phyloP scores from a whole-genome alignment of 2,329 filamentous ascomycete species.

The Talaromyces verruculosus region DNA sequence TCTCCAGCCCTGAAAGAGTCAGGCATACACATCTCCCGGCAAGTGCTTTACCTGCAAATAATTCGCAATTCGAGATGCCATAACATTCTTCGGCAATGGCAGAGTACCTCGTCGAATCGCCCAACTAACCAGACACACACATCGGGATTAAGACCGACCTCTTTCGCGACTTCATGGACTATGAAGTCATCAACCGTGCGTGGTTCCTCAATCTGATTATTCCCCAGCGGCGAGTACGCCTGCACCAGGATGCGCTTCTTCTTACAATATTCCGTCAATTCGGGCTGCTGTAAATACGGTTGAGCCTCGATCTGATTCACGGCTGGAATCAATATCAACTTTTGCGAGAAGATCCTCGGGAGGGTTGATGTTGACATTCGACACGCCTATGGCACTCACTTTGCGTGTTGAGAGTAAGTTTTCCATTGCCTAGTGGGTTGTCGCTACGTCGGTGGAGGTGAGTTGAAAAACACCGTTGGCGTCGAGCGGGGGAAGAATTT shows the following conservation, averaged over 20 bases:
- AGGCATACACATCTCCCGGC: slow-evolving; percentile 37
- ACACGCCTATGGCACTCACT: too few relatives aligned
- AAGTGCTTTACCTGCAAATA: slow-evolving; percentile 37
- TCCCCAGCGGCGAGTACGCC: too few relatives aligned
- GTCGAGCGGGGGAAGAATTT: neutral
- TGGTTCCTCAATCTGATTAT: too few relatives aligned
- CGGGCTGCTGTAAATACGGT: slow-evolving; percentile 63
- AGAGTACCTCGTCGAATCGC: too few relatives aligned
- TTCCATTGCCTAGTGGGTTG: slow-evolving; percentile 74
- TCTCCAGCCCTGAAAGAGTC: slow-evolving; percentile 38
- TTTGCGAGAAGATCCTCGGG: slow-evolving; percentile 58
- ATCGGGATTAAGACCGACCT: too few relatives aligned
- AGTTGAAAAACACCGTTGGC: slow-evolving; percentile 61
- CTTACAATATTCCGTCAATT: slow-evolving; percentile 41
- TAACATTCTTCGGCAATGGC: too few relatives aligned
- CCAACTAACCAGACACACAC: too few relatives aligned
- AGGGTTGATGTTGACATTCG: slow-evolving; percentile 22
- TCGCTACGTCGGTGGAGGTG: slow-evolving; percentile 51
- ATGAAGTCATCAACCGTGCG: too few relatives aligned
- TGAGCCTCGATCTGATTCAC: slow-evolving; percentile 83
- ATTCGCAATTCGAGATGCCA: too few relatives aligned
- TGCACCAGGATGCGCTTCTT: slow-evolving; percentile 50
- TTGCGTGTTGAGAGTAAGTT: slow-evolving; percentile 26
- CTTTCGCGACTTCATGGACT: too few relatives aligned
- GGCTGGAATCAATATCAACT: slow-evolving; percentile 58